Evolutionary conservation across 1,284 basidiomycete genomes (phyloP).

Genomic region (Papiliotrema fonsecae): DNA sequence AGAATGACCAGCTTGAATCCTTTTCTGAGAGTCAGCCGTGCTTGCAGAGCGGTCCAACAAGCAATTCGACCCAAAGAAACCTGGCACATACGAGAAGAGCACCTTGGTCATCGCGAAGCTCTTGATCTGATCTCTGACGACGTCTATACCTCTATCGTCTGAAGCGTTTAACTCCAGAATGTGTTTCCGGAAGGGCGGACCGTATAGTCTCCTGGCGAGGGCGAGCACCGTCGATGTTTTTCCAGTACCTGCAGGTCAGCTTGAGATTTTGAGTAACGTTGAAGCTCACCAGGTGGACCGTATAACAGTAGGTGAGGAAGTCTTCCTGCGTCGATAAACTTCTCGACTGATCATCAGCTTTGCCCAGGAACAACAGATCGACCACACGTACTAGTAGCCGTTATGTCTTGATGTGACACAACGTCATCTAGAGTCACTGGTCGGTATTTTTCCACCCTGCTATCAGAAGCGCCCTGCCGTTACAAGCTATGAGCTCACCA

Average conservation of each 20-base stretch:
- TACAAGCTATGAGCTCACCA: constrained; percentile 29
- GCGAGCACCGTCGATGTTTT: constrained; percentile 99
- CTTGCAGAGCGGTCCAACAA: background rate
- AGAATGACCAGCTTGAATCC: constrained; percentile 97
- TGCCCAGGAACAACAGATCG: constrained; percentile 3
- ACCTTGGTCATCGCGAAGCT: constrained; percentile 96
- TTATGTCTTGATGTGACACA: constrained; percentile 91
- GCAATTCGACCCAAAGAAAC: too few species aligned
- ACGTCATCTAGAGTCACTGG: constrained; percentile 84
- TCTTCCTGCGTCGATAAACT: constrained; percentile 91
- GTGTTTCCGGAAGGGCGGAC: constrained; percentile 71
- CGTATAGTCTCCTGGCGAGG: constrained; percentile 89
- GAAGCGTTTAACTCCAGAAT: constrained; percentile 98
- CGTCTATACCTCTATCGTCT: constrained; percentile 96
- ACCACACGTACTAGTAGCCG: constrained; percentile 81
- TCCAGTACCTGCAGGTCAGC: constrained; percentile 60
- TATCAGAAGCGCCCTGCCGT: constrained; percentile 1
- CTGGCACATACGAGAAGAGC: constrained; percentile 57
- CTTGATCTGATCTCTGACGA: constrained; percentile 97
- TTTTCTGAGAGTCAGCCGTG: constrained; percentile 53
- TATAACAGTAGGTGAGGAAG: constrained; percentile 96
- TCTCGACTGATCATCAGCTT: constrained; percentile 63
- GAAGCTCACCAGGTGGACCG: constrained; percentile 70
- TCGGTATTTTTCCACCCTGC: constrained; percentile 93
- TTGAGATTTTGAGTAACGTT: background rate